Conservation (phyloP, 495 filamentous ascomycete species). For the Trichoderma erinaceum region DNA sequence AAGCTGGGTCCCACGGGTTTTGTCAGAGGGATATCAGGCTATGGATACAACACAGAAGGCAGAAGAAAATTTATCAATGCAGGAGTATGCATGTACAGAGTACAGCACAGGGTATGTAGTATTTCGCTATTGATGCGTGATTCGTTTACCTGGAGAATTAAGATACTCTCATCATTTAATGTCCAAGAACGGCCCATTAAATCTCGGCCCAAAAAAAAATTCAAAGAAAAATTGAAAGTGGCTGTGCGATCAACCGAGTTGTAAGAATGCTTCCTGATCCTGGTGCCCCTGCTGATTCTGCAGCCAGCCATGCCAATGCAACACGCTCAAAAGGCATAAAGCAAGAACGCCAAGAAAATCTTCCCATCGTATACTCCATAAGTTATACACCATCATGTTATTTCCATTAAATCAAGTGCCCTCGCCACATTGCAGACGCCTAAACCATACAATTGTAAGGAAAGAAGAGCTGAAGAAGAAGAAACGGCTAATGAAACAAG, state of each 20-base stretch:
- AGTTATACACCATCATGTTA: background rate
- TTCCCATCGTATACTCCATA: background rate
- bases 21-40: background rate
- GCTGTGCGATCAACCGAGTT: background rate
- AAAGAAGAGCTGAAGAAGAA: background rate
- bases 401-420: background rate
- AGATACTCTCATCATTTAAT: background rate
- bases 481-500: background rate
- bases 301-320: slow-evolving; percentile 5
- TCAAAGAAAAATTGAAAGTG: background rate
- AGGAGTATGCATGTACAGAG: slow-evolving; percentile 2
- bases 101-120: background rate
- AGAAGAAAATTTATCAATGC: background rate
- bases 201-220: background rate
- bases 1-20: background rate
- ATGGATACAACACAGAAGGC: background rate
- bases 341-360: background rate
- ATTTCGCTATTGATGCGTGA: slow-evolving; percentile 16
- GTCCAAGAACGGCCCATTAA: background rate
- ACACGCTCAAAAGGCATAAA: background rate
- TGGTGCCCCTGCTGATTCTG: background rate
- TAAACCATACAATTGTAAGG: background rate
- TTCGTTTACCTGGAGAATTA: background rate
- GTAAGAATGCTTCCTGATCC: background rate
- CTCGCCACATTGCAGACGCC: background rate